Percentiles rank a stretch among this genome's conserved stretches.
These are phyloP conservation scores for Globisporangium spiculum DNA, from an alignment of 352 stramenopile species.

Conservation along the genomic window DNA sequence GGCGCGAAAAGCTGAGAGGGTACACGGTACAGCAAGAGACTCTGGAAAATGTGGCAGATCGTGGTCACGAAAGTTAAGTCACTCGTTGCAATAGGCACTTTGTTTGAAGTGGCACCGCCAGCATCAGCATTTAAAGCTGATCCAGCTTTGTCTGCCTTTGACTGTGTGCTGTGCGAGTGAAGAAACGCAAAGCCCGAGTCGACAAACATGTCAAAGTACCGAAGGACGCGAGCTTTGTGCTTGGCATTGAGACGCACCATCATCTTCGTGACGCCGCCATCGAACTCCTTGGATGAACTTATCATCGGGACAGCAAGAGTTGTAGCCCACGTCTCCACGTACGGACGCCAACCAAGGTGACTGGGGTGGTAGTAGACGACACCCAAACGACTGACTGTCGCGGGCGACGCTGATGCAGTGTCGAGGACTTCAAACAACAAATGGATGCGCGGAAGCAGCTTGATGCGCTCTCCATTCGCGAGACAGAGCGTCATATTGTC, in stretches of 20 bases:
- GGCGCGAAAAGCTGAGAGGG: conserved; percentile 37
- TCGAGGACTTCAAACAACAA: conserved; percentile 93
- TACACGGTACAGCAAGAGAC: conserved; percentile 37
- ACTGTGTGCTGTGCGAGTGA: conserved; percentile 14
- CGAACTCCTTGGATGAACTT: conserved; percentile 18
- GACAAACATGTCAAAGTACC: conserved; percentile 67
- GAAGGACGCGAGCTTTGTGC: conserved; percentile 36
- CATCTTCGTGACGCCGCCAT: not conserved
- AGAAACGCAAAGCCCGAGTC: conserved; percentile 52
- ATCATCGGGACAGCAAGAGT: conserved; percentile 27
- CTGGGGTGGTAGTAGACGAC: conserved; percentile 87
- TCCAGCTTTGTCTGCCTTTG: not conserved
- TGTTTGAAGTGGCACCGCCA: not conserved
- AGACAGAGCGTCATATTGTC: conserved; percentile 91
- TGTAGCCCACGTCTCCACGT: conserved; percentile 61
- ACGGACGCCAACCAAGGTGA: conserved; percentile 63
- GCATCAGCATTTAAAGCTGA: not conserved
- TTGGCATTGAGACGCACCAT: conserved; percentile 30
- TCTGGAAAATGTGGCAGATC: conserved; percentile 63
- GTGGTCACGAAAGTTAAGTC: conserved; percentile 48
- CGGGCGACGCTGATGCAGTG: conserved; percentile 87
- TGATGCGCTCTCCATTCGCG: conserved; percentile 87
- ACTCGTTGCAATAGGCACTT: conserved; percentile 46
- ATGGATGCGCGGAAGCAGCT: conserved; percentile 83
- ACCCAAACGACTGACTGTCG: conserved; percentile 90